Evolutionary conservation across 2,329 filamentous ascomycete genomes (phyloP).

Genomic region (Dendryphion nanum): DNA sequence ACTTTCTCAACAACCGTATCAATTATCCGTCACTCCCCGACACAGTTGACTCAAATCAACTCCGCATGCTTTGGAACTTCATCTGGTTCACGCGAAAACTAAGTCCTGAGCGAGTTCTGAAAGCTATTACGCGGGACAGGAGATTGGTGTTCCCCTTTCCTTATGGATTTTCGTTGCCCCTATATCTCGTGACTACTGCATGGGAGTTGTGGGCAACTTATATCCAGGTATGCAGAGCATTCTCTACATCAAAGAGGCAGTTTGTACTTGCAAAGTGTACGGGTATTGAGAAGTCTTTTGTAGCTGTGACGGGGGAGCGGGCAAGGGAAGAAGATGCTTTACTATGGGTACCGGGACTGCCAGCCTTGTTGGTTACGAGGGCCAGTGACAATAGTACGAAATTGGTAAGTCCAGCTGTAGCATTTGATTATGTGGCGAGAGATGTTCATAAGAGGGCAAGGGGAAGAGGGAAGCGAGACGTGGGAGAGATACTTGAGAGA

Average conservation of each 20-base stretch:
- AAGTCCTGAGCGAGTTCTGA: neutral
- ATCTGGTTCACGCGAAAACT: neutral
- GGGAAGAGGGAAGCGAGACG: neutral
- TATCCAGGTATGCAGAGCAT: neutral
- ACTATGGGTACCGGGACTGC: neutral
- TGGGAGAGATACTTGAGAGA: neutral
- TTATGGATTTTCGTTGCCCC: neutral
- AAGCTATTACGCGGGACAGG: neutral
- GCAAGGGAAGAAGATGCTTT: neutral
- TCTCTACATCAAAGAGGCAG: neutral
- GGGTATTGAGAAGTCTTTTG: too few relatives aligned
- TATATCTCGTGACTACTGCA: neutral
- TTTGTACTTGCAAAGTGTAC: neutral
- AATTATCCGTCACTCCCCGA: neutral
- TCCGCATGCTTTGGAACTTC: neutral
- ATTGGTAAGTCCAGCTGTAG: neutral
- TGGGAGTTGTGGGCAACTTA: neutral
- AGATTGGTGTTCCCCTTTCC: neutral
- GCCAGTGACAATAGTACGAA: neutral
- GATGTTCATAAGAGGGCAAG: neutral
- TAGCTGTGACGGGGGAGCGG: too few relatives aligned
- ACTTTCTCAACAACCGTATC: neutral
- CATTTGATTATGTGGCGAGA: neutral
- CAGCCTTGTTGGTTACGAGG: neutral
- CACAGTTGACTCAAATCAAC: neutral